phyloP scores from a whole-genome alignment of 2,329 filamentous ascomycete genomes.

The Cladosporium sp. region DNA sequence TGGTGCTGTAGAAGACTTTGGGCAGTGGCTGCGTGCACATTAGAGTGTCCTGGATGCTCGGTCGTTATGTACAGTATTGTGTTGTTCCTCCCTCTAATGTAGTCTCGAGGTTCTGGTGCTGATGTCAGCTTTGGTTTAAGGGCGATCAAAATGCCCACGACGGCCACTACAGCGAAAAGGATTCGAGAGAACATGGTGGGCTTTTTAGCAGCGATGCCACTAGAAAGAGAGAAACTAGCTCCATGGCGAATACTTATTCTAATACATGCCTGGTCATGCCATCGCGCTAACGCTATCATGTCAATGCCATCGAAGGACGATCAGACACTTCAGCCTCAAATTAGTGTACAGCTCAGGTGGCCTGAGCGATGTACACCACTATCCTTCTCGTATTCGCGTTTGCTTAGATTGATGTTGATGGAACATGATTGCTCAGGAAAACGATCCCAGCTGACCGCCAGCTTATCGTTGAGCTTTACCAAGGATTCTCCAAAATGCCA shows the following conservation, averaged over 20 bases:
- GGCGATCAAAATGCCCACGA: background rate
- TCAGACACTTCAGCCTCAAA: background rate
- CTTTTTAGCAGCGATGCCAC: background rate
- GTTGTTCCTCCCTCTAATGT: constrained; percentile 3
- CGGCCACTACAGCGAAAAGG: background rate
- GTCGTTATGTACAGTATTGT: background rate
- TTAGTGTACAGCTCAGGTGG: background rate
- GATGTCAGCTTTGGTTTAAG: background rate
- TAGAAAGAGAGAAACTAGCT: background rate
- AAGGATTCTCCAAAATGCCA: too few species aligned
- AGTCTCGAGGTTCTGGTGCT: background rate
- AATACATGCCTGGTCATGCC: too few species aligned
- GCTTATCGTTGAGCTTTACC: too few species aligned
- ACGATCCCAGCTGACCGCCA: too few species aligned
- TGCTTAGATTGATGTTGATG: too few species aligned
- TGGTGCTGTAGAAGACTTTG: constrained; percentile 3
- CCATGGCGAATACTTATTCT: too few species aligned
- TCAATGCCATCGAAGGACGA: background rate
- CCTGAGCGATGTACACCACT: background rate
- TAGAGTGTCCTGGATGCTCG: constrained; percentile 7
- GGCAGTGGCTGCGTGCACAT: constrained; percentile 4
- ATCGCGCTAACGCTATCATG: too few species aligned
- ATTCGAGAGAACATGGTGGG: background rate
- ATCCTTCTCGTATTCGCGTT: too few species aligned
- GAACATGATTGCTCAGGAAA: too few species aligned